phyloP scores from a whole-genome alignment of 2,329 filamentous ascomycete species.

The Dactylellina sp. region DNA sequence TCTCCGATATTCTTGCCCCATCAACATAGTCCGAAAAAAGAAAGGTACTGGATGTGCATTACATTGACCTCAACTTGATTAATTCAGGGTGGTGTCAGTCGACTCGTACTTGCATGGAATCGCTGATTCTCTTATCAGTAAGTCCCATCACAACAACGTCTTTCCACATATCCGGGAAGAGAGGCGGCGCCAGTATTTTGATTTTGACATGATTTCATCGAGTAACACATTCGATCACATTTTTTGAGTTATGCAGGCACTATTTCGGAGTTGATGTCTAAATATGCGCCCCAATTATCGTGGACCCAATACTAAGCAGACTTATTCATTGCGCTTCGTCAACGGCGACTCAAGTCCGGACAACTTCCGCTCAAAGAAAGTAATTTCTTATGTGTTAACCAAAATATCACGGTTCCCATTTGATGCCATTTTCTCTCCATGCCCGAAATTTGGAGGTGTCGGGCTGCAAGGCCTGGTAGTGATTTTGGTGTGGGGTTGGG shows the following conservation, averaged over 20 bases:
- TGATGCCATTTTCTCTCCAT: constrained; percentile 10
- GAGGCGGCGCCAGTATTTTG: constrained; percentile 28
- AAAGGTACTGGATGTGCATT: constrained; percentile 18
- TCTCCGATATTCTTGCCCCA: constrained; percentile 42
- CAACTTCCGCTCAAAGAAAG: constrained; percentile 26
- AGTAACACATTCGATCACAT: constrained; percentile 46
- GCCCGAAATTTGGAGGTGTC: constrained; percentile 9
- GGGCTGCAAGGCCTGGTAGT: constrained; percentile 36
- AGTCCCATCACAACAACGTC: constrained; percentile 32
- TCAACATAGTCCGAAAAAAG: constrained; percentile 28
- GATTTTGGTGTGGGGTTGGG: constrained; percentile 49
- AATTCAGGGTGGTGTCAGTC: constrained; percentile 35
- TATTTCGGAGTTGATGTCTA: not conserved
- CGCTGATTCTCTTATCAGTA: constrained; percentile 38
- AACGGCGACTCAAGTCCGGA: constrained; percentile 29
- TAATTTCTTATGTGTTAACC: constrained; percentile 47
- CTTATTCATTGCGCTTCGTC: constrained; percentile 8
- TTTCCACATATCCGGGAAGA: constrained; percentile 36
- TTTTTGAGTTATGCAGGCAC: constrained; percentile 5
- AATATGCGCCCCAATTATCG: constrained; percentile 44
- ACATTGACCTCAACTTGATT: constrained; percentile 24
- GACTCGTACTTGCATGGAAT: constrained; percentile 29
- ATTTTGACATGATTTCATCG: constrained; percentile 56
- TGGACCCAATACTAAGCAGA: constrained; percentile 38
- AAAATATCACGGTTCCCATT: constrained; percentile 33